These are phyloP conservation scores for Lachnellula arida DNA, from an alignment of 2,329 filamentous ascomycete genomes.

Conservation along the genomic window DNA sequence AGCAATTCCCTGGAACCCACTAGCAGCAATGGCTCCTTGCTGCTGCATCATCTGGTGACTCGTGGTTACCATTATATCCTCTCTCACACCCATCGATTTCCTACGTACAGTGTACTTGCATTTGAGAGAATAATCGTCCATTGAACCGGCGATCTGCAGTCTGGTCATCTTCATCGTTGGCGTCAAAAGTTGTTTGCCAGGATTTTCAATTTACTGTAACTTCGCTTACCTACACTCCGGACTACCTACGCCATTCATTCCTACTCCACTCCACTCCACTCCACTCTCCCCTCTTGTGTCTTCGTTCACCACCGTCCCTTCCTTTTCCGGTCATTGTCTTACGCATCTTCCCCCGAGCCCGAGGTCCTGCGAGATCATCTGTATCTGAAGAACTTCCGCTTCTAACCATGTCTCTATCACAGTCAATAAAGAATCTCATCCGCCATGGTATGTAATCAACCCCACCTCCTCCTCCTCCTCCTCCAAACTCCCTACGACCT, in stretches of 20 bases:
- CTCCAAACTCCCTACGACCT: neutral
- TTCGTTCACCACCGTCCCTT: neutral
- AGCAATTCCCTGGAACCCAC: neutral
- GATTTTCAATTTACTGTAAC: neutral
- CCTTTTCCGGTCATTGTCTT: neutral
- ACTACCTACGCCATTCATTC: neutral
- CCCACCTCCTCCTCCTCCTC: slow-evolving; percentile 4
- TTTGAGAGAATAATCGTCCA: neutral
- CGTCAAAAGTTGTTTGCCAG: too few species aligned
- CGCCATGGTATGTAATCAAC: slow-evolving; percentile 62
- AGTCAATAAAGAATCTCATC: slow-evolving; percentile 97
- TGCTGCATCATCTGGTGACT: neutral
- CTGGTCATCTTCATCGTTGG: neutral
- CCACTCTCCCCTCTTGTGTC: neutral
- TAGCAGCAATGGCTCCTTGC: neutral
- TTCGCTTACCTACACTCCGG: neutral
- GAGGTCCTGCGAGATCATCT: too few species aligned
- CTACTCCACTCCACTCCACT: neutral
- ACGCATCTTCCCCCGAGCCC: neutral
- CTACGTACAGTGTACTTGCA: neutral
- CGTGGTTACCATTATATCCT: neutral
- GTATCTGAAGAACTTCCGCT: neutral
- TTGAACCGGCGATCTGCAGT: neutral
- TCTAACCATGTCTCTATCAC: slow-evolving; percentile 64
- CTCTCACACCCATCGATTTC: neutral